Conservation (phyloP, 306 rosid genomes). For the Lathyrus oleraceus region DNA sequence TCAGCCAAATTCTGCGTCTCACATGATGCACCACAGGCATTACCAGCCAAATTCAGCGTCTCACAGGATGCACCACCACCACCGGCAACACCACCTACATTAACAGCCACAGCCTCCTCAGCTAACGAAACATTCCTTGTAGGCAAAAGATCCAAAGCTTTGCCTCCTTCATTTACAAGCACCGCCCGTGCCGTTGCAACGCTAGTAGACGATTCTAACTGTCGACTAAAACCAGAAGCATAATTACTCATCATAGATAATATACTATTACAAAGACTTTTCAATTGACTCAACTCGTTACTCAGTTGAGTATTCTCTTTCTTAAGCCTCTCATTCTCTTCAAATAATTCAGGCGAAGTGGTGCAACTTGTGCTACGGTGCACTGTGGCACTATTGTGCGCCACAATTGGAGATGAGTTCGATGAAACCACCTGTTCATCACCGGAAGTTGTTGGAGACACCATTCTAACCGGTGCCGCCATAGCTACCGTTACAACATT, state of each 20-base stretch:
- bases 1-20: conserved; percentile 4
- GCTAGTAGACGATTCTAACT: conserved; percentile 43
- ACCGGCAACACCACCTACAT: background rate
- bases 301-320: conserved; percentile 78
- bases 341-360: conserved; percentile 66
- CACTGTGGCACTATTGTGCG: conserved; percentile 32
- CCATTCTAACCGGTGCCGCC: conserved; percentile 25
- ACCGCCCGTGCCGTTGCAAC: background rate
- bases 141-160: conserved; percentile 51
- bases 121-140: conserved; percentile 14
- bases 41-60: background rate
- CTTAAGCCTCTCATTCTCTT: conserved; percentile 83
- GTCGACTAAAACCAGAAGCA: conserved; percentile 57
- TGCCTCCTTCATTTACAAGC: conserved; percentile 42
- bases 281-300: conserved; percentile 76
- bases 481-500: conserved; percentile 47
- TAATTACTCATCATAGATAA: conserved; percentile 73
- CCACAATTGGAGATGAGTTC: conserved; percentile 67
- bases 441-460: conserved; percentile 78
- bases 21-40: background rate
- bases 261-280: conserved; percentile 69
- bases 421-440: conserved; percentile 92
- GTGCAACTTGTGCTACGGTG: conserved; percentile 61
- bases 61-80: background rate
- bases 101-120: conserved; percentile 16